Percentiles rank a stretch among this genome's conserved stretches.
These are phyloP conservation scores for Elymus sibiricus DNA, from an alignment of 176 grass and related monocot species.

Conservation along the genomic window DNA sequence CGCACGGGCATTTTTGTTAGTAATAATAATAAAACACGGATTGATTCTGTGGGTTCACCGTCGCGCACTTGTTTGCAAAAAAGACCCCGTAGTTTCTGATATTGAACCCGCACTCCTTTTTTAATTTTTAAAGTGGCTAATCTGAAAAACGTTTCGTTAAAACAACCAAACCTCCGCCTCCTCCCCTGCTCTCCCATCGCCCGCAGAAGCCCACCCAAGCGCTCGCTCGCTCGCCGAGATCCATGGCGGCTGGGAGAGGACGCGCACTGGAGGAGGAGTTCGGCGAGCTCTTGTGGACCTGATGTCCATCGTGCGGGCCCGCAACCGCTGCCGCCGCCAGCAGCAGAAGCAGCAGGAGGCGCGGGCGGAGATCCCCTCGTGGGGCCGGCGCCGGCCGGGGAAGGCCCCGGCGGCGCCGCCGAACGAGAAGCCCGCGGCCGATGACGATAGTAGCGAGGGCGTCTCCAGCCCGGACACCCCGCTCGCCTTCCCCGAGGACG, in stretches of 20 bases:
- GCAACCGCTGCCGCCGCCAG: not conserved
- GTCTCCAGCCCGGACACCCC: constrained; percentile 50
- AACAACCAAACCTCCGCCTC: constrained; percentile 16
- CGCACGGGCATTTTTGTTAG: too few species aligned
- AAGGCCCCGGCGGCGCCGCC: not conserved
- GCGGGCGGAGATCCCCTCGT: constrained; percentile 9
- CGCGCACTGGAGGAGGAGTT: not conserved
- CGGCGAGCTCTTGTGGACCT: constrained; percentile 11
- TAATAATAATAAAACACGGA: too few species aligned
- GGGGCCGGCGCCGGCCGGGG: constrained; percentile 25
- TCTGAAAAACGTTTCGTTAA: too few species aligned
- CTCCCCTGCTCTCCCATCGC: not conserved
- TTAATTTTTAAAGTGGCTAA: too few species aligned
- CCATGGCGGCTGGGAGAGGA: constrained; percentile 6
- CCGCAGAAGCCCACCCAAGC: not conserved
- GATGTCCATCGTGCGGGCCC: not conserved
- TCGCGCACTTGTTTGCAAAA: too few species aligned
- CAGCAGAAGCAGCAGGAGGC: not conserved
- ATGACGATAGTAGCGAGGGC: not conserved
- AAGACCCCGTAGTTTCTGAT: too few species aligned
- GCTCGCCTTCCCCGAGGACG: constrained; percentile 27
- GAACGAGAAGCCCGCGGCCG: not conserved
- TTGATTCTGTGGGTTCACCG: too few species aligned
- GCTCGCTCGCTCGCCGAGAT: not conserved
- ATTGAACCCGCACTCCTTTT: too few species aligned